Conservation (phyloP, 2,329 filamentous ascomycete species). For the Chrysosphaeria jannelii region DNA sequence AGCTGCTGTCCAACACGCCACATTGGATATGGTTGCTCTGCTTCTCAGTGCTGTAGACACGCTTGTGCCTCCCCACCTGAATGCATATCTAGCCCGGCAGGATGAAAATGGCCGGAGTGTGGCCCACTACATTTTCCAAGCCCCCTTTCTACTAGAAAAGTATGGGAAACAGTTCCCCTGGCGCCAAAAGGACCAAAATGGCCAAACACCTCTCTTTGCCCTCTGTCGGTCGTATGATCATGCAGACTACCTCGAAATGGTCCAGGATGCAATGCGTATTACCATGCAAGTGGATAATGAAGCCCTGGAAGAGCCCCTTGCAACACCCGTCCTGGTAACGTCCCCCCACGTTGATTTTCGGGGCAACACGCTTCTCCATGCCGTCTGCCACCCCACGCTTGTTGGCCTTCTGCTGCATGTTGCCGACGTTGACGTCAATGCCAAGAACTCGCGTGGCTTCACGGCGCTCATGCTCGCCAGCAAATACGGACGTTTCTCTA, state of each 20-base stretch:
- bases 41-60: no score
- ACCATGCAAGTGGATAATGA: conserved; percentile 51
- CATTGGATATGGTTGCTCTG: conserved; percentile 21
- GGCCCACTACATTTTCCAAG: conserved; percentile 90
- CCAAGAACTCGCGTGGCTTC: conserved; percentile 79
- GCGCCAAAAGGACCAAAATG: conserved; percentile 79
- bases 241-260: conserved; percentile 60
- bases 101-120: conserved; percentile 68
- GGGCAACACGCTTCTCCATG: conserved; percentile 85
- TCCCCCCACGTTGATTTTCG: conserved; percentile 75
- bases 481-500: conserved; percentile 87
- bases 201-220: conserved; percentile 90
- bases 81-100: conserved; percentile 40
- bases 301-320: conserved; percentile 51
- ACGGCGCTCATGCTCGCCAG: conserved; percentile 94
- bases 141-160: conserved; percentile 45
- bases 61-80: conserved; percentile 25
- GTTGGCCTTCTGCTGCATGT: conserved; percentile 45
- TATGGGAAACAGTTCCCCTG: conserved; percentile 61
- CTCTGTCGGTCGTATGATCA: conserved; percentile 91
- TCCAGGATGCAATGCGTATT: conserved; percentile 46
- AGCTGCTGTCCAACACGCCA: conserved; percentile 64
- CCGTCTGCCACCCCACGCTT: conserved; percentile 62
- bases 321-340: no score
- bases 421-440: conserved; percentile 89